Evolutionary conservation across 768 basidiomycete genomes (phyloP).

Genomic region (Pleurotus giganteus): DNA sequence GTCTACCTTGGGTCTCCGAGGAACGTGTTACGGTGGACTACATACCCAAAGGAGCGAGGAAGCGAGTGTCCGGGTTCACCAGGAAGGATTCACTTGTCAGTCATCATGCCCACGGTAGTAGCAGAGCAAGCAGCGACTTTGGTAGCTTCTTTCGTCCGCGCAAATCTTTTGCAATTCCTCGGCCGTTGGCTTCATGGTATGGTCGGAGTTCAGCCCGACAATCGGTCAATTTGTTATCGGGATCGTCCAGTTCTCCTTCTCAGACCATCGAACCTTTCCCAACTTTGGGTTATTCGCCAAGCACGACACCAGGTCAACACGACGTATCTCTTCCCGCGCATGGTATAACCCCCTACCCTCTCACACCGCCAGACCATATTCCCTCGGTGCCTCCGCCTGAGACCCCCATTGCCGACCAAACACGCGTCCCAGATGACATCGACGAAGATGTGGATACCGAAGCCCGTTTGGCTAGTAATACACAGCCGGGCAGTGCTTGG

Average conservation of each 20-base stretch:
- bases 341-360: background rate
- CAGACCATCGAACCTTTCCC: constrained; percentile 6
- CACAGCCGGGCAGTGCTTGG: constrained; percentile 1
- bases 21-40: constrained; percentile 43
- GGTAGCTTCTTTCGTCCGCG: background rate
- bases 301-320: background rate
- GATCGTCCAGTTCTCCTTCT: background rate
- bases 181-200: constrained; percentile 7
- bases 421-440: background rate
- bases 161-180: background rate
- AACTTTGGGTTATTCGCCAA: background rate
- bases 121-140: background rate
- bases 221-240: constrained; percentile 2
- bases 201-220: constrained; percentile 2
- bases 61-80: background rate
- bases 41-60: constrained; percentile 26
- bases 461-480: constrained; percentile 6
- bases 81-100: background rate
- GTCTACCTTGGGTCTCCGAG: constrained; percentile 41
- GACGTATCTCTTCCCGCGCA: background rate
- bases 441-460: background rate
- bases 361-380: background rate
- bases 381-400: background rate
- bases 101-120: background rate
- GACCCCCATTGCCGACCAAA: background rate